Evolutionary conservation across 2,329 filamentous ascomycete species (phyloP), one percentile per base, ranked within the genome.

Genomic region (Delphinella strobiligena): DNA sequence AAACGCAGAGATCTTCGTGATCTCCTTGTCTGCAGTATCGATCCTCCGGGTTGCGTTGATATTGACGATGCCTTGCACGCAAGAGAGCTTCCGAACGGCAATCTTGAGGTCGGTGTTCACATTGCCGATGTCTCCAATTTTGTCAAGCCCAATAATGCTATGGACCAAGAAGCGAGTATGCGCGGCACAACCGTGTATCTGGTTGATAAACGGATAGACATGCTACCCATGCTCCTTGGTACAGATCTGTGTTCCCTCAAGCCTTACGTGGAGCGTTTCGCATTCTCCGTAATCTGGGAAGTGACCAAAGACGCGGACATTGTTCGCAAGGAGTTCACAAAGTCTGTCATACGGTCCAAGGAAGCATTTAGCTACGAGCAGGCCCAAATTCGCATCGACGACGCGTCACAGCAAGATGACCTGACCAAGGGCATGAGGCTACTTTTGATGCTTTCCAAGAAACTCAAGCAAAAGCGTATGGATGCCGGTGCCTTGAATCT

Each of bases 81-180:
- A 5, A 74, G 79, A 45, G 71, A 73, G 37, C 66, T 98, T 16
- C 80, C 86, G 0, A 96, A 96, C 53, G 91, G 93, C 32, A 95
- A 96, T 59, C 88, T 79, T 48, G 86, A 96, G 60, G 87, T 98
- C 8, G 91, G 91, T 47, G 91, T 98, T 12, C 93, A 98, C 61
- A 98, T 98, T 61, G 93, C 91, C 19, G 91, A 98, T 60, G 91
- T 98, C n/a, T 96, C 91, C 8, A 83, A 98, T 63, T 98, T 98
- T 56, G 91, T 98, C 53, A 93, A 91, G 62, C 88, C 93, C 18
- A 87, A 84, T 60, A 98, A 89, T 54, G 82, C 91, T 39, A 98
- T 98, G 91, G 93, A 98, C 58, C 75, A 79, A 35, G 91, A 98
- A 63, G 91, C 91, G 3, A 91, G 86, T 55, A 77, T 93, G 54